phyloP scores from a whole-genome alignment of 768 basidiomycete genomes.

The Lactarius sp. region DNA sequence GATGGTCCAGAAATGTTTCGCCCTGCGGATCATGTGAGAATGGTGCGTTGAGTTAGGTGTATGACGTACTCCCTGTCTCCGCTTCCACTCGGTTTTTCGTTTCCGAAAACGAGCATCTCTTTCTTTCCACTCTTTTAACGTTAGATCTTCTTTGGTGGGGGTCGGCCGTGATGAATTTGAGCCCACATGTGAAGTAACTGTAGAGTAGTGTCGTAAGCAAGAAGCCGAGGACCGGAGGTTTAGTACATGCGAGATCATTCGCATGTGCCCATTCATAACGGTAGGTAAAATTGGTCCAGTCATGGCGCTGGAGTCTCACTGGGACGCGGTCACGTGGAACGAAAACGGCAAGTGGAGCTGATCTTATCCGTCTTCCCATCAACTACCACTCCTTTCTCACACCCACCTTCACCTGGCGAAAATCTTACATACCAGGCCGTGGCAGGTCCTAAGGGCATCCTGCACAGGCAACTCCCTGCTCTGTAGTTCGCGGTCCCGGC shows the following conservation, averaged over 20 bases:
- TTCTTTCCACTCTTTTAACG: neutral
- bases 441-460: too few species aligned
- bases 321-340: neutral
- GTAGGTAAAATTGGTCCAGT: too few species aligned
- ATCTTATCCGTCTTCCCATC: too few species aligned
- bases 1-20: constrained; percentile 75
- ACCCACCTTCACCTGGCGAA: too few species aligned
- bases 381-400: too few species aligned
- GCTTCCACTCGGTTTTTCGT: constrained; percentile 69
- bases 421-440: too few species aligned
- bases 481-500: too few species aligned
- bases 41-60: neutral
- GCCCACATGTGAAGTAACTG: neutral
- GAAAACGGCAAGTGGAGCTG: too few species aligned
- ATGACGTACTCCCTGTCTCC: constrained; percentile 56
- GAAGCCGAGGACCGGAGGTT: neutral
- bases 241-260: neutral
- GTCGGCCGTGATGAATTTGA: neutral
- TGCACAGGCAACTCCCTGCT: too few species aligned
- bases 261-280: neutral
- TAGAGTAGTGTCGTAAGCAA: constrained; percentile 11
- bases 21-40: constrained; percentile 43
- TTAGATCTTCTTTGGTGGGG: neutral
- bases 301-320: too few species aligned
- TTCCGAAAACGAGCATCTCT: constrained; percentile 35